Conservation (phyloP, 2,329 filamentous ascomycete genomes). For the Neofusicoccum sp. region DNA sequence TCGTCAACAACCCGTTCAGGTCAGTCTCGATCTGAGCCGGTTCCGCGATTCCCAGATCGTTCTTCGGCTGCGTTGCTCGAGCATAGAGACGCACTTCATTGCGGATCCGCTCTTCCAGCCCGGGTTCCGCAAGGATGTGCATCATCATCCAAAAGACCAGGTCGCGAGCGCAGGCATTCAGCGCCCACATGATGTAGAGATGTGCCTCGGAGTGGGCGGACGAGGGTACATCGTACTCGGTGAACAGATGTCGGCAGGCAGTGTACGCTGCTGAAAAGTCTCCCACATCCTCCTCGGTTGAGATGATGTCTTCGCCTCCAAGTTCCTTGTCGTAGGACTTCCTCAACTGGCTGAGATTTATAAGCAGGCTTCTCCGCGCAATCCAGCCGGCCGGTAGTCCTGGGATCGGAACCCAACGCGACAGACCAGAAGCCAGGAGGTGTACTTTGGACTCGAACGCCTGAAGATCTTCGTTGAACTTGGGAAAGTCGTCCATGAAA, state of each 20-base stretch:
- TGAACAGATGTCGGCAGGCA: slow-evolving; percentile 24
- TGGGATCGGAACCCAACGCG: slow-evolving; percentile 56
- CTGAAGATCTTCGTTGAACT: slow-evolving; percentile 56
- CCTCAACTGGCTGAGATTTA: slow-evolving; percentile 28
- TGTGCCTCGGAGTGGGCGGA: slow-evolving; percentile 37
- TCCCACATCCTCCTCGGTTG: slow-evolving; percentile 32
- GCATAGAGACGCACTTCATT: slow-evolving; percentile 35
- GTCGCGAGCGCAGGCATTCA: slow-evolving; percentile 49
- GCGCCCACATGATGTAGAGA: slow-evolving; percentile 54
- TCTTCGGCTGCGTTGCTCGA: slow-evolving; percentile 27
- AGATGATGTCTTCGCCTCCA: slow-evolving; percentile 27
- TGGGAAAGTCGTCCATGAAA: slow-evolving; percentile 52
- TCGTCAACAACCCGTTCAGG: slow-evolving; percentile 30
- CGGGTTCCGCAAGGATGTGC: slow-evolving; percentile 29
- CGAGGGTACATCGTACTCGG: slow-evolving; percentile 19
- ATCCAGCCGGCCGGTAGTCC: slow-evolving; percentile 49
- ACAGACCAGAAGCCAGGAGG: slow-evolving; percentile 54
- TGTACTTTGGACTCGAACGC: slow-evolving; percentile 55
- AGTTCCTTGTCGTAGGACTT: slow-evolving; percentile 31
- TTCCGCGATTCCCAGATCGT: slow-evolving; percentile 33
- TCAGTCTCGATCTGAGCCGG: slow-evolving; percentile 33
- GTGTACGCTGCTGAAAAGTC: slow-evolving; percentile 34
- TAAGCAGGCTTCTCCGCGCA: slow-evolving; percentile 29
- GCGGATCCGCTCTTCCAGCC: slow-evolving; percentile 30
- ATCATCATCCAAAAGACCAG: slow-evolving; percentile 43